These are phyloP conservation scores for Carex scoparia DNA, from an alignment of 176 grass and related monocot genomes.

Conservation along the genomic window DNA sequence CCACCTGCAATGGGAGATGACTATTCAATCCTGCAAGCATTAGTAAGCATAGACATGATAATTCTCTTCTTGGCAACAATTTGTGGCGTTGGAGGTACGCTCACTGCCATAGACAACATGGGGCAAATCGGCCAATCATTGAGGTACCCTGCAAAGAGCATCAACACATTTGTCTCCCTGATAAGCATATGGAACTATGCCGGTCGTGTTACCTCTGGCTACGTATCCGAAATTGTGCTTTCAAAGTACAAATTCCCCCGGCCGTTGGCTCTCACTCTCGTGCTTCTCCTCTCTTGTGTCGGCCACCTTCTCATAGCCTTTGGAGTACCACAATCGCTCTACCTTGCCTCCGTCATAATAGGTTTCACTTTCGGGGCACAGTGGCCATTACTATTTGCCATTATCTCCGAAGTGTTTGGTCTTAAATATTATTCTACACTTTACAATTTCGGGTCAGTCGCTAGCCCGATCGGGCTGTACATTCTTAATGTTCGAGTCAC, in stretches of 20 bases:
- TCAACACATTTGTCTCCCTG: conserved; percentile 76
- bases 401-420: conserved; percentile 90
- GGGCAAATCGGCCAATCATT: conserved; percentile 83
- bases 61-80: conserved; percentile 56
- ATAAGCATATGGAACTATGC: conserved; percentile 98
- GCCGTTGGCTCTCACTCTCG: conserved; percentile 43
- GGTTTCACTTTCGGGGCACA: conserved; percentile 94
- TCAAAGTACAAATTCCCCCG: conserved; percentile 52
- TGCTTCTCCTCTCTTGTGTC: conserved; percentile 71
- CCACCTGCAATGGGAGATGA: conserved; percentile 56
- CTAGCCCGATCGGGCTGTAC: conserved; percentile 69
- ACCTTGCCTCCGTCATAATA: conserved; percentile 60
- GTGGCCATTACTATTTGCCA: conserved; percentile 83
- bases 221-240: conserved; percentile 63
- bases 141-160: conserved; percentile 56
- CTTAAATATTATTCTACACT: conserved; percentile 94
- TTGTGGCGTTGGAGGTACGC: conserved; percentile 75
- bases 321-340: conserved; percentile 51
- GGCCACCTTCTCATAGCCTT: conserved; percentile 64
- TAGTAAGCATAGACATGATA: conserved; percentile 64
- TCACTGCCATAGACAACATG: conserved; percentile 97
- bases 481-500: conserved; percentile 54
- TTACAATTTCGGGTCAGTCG: conserved; percentile 73
- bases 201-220: conserved; percentile 62
- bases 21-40: conserved; percentile 60